Evolutionary conservation across 2,329 filamentous ascomycete species (phyloP).

Genomic region (Erysiphe pulchra): DNA sequence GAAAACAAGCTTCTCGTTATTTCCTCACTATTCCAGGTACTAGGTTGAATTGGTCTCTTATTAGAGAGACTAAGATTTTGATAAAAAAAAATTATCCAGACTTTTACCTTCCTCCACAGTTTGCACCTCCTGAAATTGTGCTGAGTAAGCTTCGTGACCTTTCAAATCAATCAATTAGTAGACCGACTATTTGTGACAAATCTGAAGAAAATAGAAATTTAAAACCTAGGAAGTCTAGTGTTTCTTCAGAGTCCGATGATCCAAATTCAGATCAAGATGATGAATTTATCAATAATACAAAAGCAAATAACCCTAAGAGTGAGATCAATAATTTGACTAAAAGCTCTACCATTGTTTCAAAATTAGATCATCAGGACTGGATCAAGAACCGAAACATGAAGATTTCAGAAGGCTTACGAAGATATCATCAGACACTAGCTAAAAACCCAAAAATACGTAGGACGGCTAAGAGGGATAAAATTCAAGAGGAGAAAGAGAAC

Average conservation of each 20-base stretch:
- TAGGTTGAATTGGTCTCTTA: slow-evolving; percentile 1
- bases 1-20: slow-evolving; percentile 2
- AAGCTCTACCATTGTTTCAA: not conserved
- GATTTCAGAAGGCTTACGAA: not conserved
- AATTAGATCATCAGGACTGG: not conserved
- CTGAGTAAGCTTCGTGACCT: slow-evolving; percentile 5
- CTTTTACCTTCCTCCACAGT: slow-evolving; percentile 9
- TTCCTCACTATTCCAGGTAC: slow-evolving; percentile 5
- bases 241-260: not conserved
- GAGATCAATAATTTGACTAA: not conserved
- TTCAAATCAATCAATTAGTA: not conserved
- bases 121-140: slow-evolving; percentile 6
- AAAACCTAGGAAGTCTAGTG: not conserved
- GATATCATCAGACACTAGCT: not conserved
- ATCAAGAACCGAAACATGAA: not conserved
- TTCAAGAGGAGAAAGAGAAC: not conserved
- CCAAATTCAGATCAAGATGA: not conserved
- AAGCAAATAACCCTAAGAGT: not conserved
- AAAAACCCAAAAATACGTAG: not conserved
- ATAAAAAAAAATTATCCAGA: slow-evolving; percentile 7
- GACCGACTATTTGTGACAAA: not conserved
- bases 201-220: not conserved
- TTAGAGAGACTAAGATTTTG: slow-evolving; percentile 5
- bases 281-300: not conserved
- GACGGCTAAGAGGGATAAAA: not conserved